These are phyloP conservation scores for Collybia mongolica DNA, from an alignment of 768 basidiomycete genomes.

Conservation along the genomic window DNA sequence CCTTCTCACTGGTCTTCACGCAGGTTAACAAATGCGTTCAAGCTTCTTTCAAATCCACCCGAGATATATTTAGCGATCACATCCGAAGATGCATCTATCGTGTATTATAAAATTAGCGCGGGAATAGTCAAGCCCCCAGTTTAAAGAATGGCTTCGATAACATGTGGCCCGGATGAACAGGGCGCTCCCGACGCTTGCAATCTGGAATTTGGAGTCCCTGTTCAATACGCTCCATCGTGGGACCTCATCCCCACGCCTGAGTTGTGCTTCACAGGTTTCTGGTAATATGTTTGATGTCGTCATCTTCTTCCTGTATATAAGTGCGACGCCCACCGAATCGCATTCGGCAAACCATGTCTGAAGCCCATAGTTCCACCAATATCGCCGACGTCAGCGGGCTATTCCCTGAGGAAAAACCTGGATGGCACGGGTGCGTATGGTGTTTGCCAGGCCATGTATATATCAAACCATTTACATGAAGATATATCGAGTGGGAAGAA, in stretches of 20 bases:
- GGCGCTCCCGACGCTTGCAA: no score
- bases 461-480: conserved; percentile 10
- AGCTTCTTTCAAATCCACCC: conserved; percentile 40
- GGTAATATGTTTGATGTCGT: background rate
- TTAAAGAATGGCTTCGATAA: conserved; percentile 21
- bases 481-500: conserved; percentile 51
- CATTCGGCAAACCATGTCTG: background rate
- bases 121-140: conserved; percentile 76
- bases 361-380: no score
- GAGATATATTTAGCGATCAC: conserved; percentile 70
- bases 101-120: conserved; percentile 79
- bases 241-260: no score
- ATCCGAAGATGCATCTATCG: conserved; percentile 76
- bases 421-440: conserved; percentile 35
- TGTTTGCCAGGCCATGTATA: background rate
- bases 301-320: background rate
- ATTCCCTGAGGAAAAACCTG: conserved; percentile 36
- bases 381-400: conserved; percentile 1
- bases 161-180: no score
- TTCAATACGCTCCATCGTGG: no score
- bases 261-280: background rate
- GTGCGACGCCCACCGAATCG: background rate
- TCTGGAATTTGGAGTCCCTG: no score
- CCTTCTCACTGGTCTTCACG: background rate
- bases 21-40: conserved; percentile 63